phyloP scores from a whole-genome alignment of 2,329 filamentous ascomycete species.

The Sclerotinia spermophila region DNA sequence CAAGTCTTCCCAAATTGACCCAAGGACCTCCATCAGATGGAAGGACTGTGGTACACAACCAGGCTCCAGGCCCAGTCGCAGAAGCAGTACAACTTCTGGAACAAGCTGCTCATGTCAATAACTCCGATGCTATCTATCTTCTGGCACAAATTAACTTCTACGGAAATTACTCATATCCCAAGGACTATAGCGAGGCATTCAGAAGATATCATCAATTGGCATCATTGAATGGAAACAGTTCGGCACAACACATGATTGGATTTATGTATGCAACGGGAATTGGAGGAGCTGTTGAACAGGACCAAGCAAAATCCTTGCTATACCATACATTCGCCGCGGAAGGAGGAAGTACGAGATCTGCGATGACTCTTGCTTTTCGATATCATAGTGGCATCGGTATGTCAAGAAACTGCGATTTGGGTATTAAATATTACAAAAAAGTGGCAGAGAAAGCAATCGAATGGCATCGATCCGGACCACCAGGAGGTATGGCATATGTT shows the following conservation, averaged over 20 bases:
- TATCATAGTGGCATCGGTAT: slow-evolving; percentile 83
- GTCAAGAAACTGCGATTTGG: slow-evolving; percentile 78
- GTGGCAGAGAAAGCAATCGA: slow-evolving; percentile 90
- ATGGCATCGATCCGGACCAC: slow-evolving; percentile 85
- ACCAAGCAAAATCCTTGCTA: slow-evolving; percentile 87
- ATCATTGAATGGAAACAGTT: slow-evolving; percentile 74
- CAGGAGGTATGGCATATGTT: slow-evolving; percentile 76
- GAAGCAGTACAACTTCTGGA: slow-evolving; percentile 57
- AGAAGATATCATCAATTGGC: slow-evolving; percentile 77
- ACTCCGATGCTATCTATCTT: slow-evolving; percentile 82
- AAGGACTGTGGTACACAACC: slow-evolving; percentile 33
- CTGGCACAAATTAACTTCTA: slow-evolving; percentile 96
- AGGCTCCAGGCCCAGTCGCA: slow-evolving; percentile 49
- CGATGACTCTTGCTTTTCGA: slow-evolving; percentile 91
- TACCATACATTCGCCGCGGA: slow-evolving; percentile 94
- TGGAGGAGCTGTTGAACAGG: slow-evolving; percentile 71
- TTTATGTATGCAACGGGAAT: slow-evolving; percentile 95
- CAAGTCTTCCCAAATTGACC: slow-evolving; percentile 60
- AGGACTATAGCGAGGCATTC: slow-evolving; percentile 76
- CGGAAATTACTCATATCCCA: slow-evolving; percentile 85
- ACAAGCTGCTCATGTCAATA: slow-evolving; percentile 50
- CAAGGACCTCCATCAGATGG: slow-evolving; percentile 48
- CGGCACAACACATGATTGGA: slow-evolving; percentile 92
- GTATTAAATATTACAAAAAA: slow-evolving; percentile 83
- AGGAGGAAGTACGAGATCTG: slow-evolving; percentile 74